These are phyloP conservation scores for Penicillium sp. DNA, from an alignment of 2,329 filamentous ascomycete genomes.

Conservation along the genomic window DNA sequence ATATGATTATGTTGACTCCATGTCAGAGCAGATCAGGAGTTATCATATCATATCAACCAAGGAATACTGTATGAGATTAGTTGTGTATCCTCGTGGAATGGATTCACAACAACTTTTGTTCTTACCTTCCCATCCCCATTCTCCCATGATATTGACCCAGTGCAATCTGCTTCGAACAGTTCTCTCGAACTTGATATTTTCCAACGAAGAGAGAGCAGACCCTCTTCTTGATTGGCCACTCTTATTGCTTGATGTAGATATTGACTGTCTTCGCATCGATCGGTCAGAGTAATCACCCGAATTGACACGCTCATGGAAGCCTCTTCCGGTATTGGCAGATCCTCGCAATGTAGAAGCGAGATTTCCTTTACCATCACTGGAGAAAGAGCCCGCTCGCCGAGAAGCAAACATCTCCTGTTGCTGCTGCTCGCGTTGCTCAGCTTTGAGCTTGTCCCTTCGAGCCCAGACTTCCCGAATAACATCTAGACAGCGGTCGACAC, in stretches of 20 bases:
- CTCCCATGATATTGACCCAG: conserved; percentile 74
- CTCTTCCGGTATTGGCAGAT: conserved; percentile 17
- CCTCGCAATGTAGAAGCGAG: conserved; percentile 38
- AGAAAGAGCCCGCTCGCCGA: conserved; percentile 10
- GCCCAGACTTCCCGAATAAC: conserved; percentile 71
- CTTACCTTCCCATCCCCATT: conserved; percentile 75
- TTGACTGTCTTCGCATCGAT: conserved; percentile 19
- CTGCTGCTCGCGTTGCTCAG: conserved; percentile 50
- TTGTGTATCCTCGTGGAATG: not conserved
- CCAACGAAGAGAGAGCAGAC: conserved; percentile 42
- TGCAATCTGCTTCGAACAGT: conserved; percentile 71
- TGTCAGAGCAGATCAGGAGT: not conserved
- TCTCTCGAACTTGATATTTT: conserved; percentile 62
- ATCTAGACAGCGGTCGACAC: conserved; percentile 69
- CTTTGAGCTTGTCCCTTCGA: conserved; percentile 62
- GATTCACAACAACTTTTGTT: not conserved
- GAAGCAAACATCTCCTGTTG: conserved; percentile 5
- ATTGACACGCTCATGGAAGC: conserved; percentile 25
- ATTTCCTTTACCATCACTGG: conserved; percentile 11
- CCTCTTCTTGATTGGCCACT: conserved; percentile 31
- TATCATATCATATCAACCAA: conserved; percentile 17
- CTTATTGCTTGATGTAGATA: conserved; percentile 20
- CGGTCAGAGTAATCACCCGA: conserved; percentile 38
- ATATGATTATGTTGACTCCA: not conserved
- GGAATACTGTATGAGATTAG: conserved; percentile 21